A percentile compares a stretch with the other conserved stretches of the same genome.
phyloP scores from a whole-genome alignment of 106 monocot species.

The Vanilla planifolia region DNA sequence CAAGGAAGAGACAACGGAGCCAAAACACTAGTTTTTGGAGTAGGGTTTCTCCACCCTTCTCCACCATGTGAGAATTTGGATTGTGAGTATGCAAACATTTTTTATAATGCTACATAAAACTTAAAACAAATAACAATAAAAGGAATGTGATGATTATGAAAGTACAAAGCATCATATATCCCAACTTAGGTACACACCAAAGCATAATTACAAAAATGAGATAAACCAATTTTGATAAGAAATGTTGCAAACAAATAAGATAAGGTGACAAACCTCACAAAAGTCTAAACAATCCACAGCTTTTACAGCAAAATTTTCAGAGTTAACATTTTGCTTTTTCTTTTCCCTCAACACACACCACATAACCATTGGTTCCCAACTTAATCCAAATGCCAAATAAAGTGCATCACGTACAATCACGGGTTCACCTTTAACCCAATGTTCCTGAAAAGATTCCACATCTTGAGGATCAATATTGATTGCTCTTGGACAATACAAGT shows the following conservation, averaged over 20 bases:
- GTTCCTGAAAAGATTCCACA: constrained; percentile 42
- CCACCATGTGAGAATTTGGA: too few relatives aligned
- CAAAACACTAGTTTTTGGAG: too few relatives aligned
- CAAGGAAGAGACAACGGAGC: too few relatives aligned
- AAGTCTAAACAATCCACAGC: constrained; percentile 77
- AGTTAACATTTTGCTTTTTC: constrained; percentile 19
- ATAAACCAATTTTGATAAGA: too few relatives aligned
- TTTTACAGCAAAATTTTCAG: constrained; percentile 38
- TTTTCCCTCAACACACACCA: constrained; percentile 68
- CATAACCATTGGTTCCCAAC: constrained; percentile 86
- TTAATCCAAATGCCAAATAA: constrained; percentile 47
- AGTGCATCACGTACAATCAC: constrained; percentile 64
- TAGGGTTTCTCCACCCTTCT: too few relatives aligned
- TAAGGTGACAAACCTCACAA: constrained; percentile 47
- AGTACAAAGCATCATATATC: too few relatives aligned
- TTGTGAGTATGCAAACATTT: too few relatives aligned
- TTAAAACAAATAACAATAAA: neutral
- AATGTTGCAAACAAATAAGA: neutral
- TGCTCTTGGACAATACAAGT: constrained; percentile 49
- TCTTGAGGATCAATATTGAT: constrained; percentile 30
- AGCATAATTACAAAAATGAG: too few relatives aligned
- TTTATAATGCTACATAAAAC: neutral
- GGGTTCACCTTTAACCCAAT: constrained; percentile 69
- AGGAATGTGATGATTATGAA: neutral
- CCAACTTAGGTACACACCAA: too few relatives aligned